Evolutionary conservation across 1,139 yeast species (phyloP), one percentile per base, ranked within the genome.

Genomic region (Geotrichum australiense): DNA sequence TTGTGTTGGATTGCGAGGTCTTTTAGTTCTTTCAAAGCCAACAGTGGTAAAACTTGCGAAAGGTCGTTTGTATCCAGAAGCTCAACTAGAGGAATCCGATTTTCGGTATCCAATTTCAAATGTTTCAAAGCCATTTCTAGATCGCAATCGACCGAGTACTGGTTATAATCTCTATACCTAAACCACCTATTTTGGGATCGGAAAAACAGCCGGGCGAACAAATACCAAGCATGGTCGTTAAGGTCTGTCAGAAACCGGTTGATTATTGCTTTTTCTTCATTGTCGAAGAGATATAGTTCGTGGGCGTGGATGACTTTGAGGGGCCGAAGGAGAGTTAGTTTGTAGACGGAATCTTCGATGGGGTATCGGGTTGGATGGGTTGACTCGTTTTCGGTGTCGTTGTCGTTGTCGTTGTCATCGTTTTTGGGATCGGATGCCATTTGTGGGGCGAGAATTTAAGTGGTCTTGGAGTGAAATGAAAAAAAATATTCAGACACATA

Each of bases 161-260:
- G 45, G 7, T 19, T 4, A 16, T 41, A 41, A 15, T 41, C 45
- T 3, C 35, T 30, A 27, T 28, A 35, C 20, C 32, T 31, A 28
- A 41, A 41, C 45, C 45, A 41, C 16, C 39, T 26, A 7, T 35
- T 32, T 19, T 41, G 45, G 3, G 45, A 26, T 18, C 43, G 25
- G 23, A 41, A 25, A 14, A 37, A 44, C 7, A 44, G 35, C 14
- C 44, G 25, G 5, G 41, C 41, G 33, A 45, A 41, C 3, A 45
- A 8, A 21, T 35, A 41, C 18, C 39, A 27, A 7, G 41, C 44
- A 24, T 35, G 31, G 22, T 38, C 39, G 4, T 41, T 27, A 6
- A 41, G 25, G 5, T 25, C 23, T n/a, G 18, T 27, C 6, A 41
- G 15, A 15, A 23, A 45, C 27, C 32, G 42, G 10, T 29, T 31